Evolutionary conservation across 176 grass and related monocot species (phyloP), one percentile per base, ranked within the genome.

Genomic region (Thalia dealbata): DNA sequence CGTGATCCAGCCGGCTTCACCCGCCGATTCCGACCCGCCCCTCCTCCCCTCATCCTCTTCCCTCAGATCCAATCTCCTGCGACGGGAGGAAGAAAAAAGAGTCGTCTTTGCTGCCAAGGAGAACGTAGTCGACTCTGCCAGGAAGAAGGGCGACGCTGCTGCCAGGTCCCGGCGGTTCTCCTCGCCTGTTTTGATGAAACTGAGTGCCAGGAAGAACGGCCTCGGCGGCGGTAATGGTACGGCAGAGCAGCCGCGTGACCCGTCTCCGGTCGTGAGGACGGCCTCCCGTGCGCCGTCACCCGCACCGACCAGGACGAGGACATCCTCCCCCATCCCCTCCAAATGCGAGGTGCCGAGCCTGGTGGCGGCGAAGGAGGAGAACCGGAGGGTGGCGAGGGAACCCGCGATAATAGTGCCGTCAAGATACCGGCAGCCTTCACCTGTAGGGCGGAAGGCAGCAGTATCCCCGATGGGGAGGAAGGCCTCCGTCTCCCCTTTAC

Each of bases 341-440:
- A 96, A 96, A 63, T 96, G 92, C 29, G 84, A 87, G 12, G 92
- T 96, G 26, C 92, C 88, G 2, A 87, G 92, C 71, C 78, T 96
- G 48, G 74, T 79, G 18, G 88, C 79, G 3, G 88, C 92, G 14
- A 87, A 91, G 79, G 88, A 91, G 58, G 92, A 91, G 77, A 89
- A 91, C 43, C 78, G 92, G 15, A 78, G 77, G 62, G 43, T 27
- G 10, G 82, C 76, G 7, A 87, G 61, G 78, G 92, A 96, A 70
- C 83, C 92, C 7, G 83, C 88, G 0, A 96, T 96, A 14, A 52
- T 96, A 10, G 88, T 96, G 29, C 92, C 92, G 1, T 91, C 92
- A 2, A 82, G 92, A 70, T 91, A 91, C 76, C 76, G 90, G 41
- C 87, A 97, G 4, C 88, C 92, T 13, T 96, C 92, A 0, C 88